Evolutionary conservation across 2,329 filamentous ascomycete species (phyloP).

Genomic region (Geosmithia putterillii): DNA sequence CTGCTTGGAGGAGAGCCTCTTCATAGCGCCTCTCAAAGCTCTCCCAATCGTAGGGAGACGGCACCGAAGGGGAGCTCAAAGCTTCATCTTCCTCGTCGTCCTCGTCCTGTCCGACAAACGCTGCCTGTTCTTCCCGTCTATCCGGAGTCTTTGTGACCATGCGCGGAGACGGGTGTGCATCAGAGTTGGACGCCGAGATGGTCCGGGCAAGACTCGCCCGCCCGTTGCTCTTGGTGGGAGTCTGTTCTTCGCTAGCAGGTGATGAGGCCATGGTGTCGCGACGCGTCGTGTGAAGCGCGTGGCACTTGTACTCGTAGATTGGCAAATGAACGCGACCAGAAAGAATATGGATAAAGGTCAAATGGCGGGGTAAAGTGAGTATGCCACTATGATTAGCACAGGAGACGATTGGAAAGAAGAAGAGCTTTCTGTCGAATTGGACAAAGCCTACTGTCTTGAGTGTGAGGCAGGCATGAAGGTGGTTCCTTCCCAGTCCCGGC

Average conservation of each 20-base stretch:
- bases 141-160: constrained; percentile 21
- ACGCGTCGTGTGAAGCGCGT: not conserved
- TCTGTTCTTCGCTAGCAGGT: not conserved
- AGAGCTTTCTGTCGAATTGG: not conserved
- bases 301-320: not conserved
- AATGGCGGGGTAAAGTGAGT: not conserved
- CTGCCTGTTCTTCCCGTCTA: constrained; percentile 13
- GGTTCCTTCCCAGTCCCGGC: not conserved
- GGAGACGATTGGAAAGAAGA: not conserved
- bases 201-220: not conserved
- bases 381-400: not conserved
- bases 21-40: constrained; percentile 62
- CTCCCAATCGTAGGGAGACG: constrained; percentile 61
- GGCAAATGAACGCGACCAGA: not conserved
- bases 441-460: not conserved
- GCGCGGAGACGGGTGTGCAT: not conserved
- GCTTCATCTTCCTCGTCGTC: constrained; percentile 21
- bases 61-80: constrained; percentile 36
- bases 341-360: not conserved
- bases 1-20: constrained; percentile 48
- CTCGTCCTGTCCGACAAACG: too few species aligned
- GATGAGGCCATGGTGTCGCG: not conserved
- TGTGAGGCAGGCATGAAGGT: not conserved
- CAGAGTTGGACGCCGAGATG: not conserved
- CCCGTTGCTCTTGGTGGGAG: not conserved